Evolutionary conservation across 805 yeast genomes (phyloP).

Genomic region (Priceomyces carsonii): DNA sequence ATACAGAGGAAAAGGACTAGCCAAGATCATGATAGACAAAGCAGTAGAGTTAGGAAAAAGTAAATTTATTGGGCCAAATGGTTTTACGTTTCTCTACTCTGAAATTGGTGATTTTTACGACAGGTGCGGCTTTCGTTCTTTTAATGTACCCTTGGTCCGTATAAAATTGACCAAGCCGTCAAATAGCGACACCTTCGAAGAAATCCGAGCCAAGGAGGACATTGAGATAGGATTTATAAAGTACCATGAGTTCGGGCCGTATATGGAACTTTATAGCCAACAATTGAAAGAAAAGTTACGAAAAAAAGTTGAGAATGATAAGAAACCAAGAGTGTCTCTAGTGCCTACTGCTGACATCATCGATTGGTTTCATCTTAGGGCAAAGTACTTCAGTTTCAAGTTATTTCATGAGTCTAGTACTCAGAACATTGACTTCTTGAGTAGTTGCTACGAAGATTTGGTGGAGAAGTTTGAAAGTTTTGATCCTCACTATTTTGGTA

Average conservation of each 20-base stretch:
- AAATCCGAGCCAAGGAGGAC: conserved; percentile 3
- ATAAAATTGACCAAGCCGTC: conserved; percentile 15
- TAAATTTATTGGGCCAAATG: conserved; percentile 27
- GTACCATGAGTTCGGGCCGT: conserved; percentile 31
- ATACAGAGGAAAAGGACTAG: conserved; percentile 38
- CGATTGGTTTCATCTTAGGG: conserved; percentile 46
- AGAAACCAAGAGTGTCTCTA: conserved; percentile 29
- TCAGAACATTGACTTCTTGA: conserved; percentile 16
- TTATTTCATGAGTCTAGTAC: conserved; percentile 14
- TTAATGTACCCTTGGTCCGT: conserved; percentile 32
- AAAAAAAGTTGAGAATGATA: conserved; percentile 25
- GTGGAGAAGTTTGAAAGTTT: conserved; percentile 20
- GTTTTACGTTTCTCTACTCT: conserved; percentile 39
- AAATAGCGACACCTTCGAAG: conserved; percentile 4
- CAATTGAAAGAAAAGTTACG: conserved; percentile 19
- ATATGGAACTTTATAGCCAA: conserved; percentile 19
- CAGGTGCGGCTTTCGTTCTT: conserved; percentile 38
- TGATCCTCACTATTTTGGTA: conserved; percentile 34
- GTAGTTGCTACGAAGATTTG: conserved; percentile 19
- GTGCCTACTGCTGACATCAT: conserved; percentile 25
- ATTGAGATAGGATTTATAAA: conserved; percentile 16
- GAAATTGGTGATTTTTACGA: conserved; percentile 46
- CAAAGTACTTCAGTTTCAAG: conserved; percentile 30
- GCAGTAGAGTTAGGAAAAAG: conserved; percentile 25
- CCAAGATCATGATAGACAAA: conserved; percentile 39